phyloP scores from a whole-genome alignment of 2,329 filamentous ascomycete species.

The Alternaria sp. region DNA sequence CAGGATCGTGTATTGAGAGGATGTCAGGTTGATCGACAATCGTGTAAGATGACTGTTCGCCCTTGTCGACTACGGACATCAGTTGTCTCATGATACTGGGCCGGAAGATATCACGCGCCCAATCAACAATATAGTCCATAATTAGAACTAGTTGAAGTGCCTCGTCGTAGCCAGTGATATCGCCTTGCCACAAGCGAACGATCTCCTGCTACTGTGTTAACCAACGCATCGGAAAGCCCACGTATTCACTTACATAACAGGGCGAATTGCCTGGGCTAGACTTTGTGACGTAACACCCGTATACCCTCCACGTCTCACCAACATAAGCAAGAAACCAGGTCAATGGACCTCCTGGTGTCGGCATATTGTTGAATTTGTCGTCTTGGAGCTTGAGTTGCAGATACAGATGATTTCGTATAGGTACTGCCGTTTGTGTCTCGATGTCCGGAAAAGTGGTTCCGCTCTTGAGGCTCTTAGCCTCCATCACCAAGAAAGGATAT shows the following conservation, averaged over 20 bases:
- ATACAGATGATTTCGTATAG: conserved; percentile 21
- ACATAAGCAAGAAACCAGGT: conserved; percentile 27
- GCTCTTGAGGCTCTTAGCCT: conserved; percentile 27
- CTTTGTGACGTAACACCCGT: conserved; percentile 16
- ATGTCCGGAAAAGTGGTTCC: conserved; percentile 23
- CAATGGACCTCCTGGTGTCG: conserved; percentile 25
- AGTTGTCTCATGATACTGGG: conserved; percentile 27
- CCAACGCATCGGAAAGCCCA: background rate
- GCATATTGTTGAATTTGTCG: conserved; percentile 19
- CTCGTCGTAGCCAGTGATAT: conserved; percentile 22
- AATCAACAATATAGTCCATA: conserved; percentile 33
- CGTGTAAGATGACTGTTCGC: conserved; percentile 1
- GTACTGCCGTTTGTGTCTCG: conserved; percentile 24
- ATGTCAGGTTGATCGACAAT: background rate
- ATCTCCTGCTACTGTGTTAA: background rate
- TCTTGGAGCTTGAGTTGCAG: conserved; percentile 23
- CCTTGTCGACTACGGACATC: conserved; percentile 10
- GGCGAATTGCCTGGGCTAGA: background rate
- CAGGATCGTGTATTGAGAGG: background rate
- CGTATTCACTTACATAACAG: background rate
- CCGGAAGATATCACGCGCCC: conserved; percentile 28
- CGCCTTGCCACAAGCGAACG: conserved; percentile 26
- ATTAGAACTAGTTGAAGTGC: conserved; percentile 31
- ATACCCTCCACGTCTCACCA: conserved; percentile 30
- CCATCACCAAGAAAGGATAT: conserved; percentile 30